phyloP scores from a whole-genome alignment of 2,329 filamentous ascomycete genomes.

The Fusarium bactridioides region DNA sequence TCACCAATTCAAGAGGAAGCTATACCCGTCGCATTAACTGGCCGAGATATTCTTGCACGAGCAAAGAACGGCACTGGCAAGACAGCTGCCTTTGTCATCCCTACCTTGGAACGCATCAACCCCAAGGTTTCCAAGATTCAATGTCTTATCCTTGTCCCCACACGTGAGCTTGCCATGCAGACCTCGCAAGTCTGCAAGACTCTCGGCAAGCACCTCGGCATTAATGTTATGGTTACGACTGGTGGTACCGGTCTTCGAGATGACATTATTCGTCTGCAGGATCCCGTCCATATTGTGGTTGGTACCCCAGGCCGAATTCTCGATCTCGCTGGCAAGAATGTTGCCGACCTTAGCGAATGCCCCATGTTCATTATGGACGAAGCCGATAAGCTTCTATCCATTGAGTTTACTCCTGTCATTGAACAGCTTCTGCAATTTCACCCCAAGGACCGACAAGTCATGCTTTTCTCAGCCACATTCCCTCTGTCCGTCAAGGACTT shows the following conservation, averaged over 20 bases:
- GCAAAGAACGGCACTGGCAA: constrained; percentile 99
- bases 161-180: constrained; percentile 94
- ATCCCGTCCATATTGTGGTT: constrained; percentile 96
- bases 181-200: constrained; percentile 99
- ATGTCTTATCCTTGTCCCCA: constrained; percentile 94
- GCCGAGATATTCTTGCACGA: constrained; percentile 92
- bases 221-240: constrained; percentile 99
- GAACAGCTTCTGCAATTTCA: constrained; percentile 96
- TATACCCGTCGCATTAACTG: constrained; percentile 94
- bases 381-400: constrained; percentile 95
- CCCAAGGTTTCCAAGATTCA: constrained; percentile 96
- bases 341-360: constrained; percentile 94
- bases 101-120: constrained; percentile 93
- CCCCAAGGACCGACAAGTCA: constrained; percentile 96
- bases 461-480: constrained; percentile 99
- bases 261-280: constrained; percentile 93
- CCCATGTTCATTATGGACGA: constrained; percentile 99
- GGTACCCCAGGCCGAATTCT: constrained; percentile 96
- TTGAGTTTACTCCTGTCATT: constrained; percentile 96
- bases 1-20: constrained; percentile 99
- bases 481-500: constrained; percentile 97
- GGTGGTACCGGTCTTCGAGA: constrained; percentile 95
- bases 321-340: constrained; percentile 93
- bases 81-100: constrained; percentile 97
- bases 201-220: constrained; percentile 92